Evolutionary conservation across 1,284 basidiomycete species (phyloP), one percentile per base, ranked within the genome.

Genomic region (Sanghuangporus baumii): DNA sequence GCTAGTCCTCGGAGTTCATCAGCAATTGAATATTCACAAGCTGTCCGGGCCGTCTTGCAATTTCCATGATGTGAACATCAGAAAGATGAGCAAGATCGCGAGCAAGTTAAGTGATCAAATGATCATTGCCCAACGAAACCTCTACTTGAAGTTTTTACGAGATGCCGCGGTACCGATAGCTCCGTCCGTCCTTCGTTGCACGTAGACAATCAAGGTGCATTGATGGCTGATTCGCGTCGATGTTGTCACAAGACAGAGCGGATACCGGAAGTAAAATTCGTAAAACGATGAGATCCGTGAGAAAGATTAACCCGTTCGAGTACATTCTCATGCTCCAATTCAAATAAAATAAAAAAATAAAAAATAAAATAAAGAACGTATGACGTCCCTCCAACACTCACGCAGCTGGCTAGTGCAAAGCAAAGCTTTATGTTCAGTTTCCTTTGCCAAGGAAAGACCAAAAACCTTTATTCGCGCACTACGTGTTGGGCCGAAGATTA

Each of bases 21-120:
- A 18, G 18, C 14, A n/a, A 46, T 41, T 9, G 40, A 41, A 41
- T 41, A 41, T 16, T 18, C 9, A 46, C 18, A 46, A 46, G 26
- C 26, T 18, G 4, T 18, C 43, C 43, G 43, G 43, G 20, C 43
- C 43, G 43, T 18, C 20, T 46, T 46, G 16, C 16, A 2, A 46
- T 18, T 46, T 46, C 43, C 20, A n/a, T n/a, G 7, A n/a, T n/a
- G 43, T 46, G 20, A 46, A 46, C 20, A 18, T 46, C 43, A 18
- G 20, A 18, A 79, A 16, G 74, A 76, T n/a, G 16, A 46, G 7
- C 40, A 41, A 4, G 40, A 41, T 41, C 12, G 6, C 11, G n/a
- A 31, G 26, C 3, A 31, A 31, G 26, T 4, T 3, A 9, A 4
- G 40, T 12, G 16, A 46, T 46, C 43, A 46, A 46, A 6, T 46